Evolutionary conservation across 257 asterid species (phyloP).

Genomic region (Nicotiana attenuata): DNA sequence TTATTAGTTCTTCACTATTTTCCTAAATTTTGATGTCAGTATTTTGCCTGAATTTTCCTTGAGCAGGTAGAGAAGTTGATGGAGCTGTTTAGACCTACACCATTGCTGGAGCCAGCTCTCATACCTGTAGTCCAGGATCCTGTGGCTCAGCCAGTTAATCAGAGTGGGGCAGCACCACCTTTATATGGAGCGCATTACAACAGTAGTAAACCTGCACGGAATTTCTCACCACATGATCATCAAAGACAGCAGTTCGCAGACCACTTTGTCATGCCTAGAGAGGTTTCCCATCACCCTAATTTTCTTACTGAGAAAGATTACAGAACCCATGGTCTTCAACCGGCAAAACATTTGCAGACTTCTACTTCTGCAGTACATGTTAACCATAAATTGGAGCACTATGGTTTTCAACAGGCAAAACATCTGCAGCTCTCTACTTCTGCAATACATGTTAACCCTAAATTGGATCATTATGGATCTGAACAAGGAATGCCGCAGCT

Average conservation of each 20-base stretch:
- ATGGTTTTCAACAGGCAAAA: constrained; percentile 42
- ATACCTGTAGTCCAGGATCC: constrained; percentile 10
- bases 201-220: neutral
- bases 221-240: constrained; percentile 10
- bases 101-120: constrained; percentile 31
- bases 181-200: neutral
- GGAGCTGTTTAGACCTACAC: constrained; percentile 46
- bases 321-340: constrained; percentile 63
- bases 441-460: neutral
- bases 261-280: constrained; percentile 20
- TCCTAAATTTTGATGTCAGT: neutral
- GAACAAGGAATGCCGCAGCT: constrained; percentile 36
- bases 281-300: constrained; percentile 23
- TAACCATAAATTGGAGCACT: neutral
- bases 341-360: constrained; percentile 34
- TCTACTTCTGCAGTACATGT: constrained; percentile 14
- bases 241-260: constrained; percentile 25
- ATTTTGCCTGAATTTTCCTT: constrained; percentile 11
- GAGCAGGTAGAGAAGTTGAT: constrained; percentile 52
- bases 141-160: constrained; percentile 13
- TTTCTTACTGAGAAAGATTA: constrained; percentile 70
- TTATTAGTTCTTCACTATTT: neutral
- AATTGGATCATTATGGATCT: constrained; percentile 8
- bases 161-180: constrained; percentile 10
- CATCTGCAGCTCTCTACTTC: constrained; percentile 25